Evolutionary conservation across 176 grass and related monocot species (phyloP).

Genomic region (Phragmites australis): DNA sequence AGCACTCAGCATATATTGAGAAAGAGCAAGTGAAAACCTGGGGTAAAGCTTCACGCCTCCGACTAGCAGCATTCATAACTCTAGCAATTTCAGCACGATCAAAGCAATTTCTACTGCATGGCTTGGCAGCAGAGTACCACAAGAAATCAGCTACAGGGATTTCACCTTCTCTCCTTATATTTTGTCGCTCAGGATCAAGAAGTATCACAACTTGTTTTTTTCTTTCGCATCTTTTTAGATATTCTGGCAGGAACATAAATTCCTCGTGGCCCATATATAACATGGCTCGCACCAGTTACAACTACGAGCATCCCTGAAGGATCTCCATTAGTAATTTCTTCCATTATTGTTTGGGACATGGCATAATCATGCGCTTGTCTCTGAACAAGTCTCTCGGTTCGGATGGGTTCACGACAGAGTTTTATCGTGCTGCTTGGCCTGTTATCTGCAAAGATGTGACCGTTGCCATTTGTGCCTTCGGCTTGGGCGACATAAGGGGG

Average conservation of each 20-base stretch:
- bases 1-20: background rate
- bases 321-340: conserved; percentile 66
- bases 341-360: conserved; percentile 87
- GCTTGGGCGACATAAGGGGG: too few species aligned
- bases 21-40: conserved; percentile 57
- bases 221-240: conserved; percentile 96
- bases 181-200: conserved; percentile 97
- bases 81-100: conserved; percentile 96
- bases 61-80: conserved; percentile 97
- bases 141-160: conserved; percentile 88
- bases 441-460: too few species aligned
- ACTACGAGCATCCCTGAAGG: conserved; percentile 86
- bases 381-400: too few species aligned
- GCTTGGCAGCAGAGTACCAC: conserved; percentile 95
- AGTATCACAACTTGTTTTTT: conserved; percentile 91
- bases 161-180: conserved; percentile 95
- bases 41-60: conserved; percentile 80
- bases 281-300: conserved; percentile 88
- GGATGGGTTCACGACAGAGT: too few species aligned
- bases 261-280: conserved; percentile 88
- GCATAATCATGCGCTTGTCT: conserved; percentile 97
- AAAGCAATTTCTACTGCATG: conserved; percentile 96
- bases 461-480: too few species aligned
- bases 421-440: too few species aligned
- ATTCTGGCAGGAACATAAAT: conserved; percentile 89